Evolutionary conservation across 2,329 filamentous ascomycete species (phyloP), one percentile per base, ranked within the genome.

Genomic region (Colletotrichum orchidophilum): DNA sequence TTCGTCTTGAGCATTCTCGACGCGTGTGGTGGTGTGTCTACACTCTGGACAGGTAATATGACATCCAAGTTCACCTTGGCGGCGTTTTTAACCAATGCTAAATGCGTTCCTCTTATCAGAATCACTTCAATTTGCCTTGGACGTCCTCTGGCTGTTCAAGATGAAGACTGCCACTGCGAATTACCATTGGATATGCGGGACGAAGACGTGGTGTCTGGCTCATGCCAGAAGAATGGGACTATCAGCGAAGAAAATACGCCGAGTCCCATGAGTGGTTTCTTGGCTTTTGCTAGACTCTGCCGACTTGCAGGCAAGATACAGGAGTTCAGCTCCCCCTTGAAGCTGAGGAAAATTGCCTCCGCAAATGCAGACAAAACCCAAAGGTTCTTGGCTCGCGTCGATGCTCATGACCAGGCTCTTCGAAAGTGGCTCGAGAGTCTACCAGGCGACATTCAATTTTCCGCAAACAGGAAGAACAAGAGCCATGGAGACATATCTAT

Each of bases 11-110:
- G 63, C 72, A 78, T 26, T 76, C 75, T 2, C 68, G 76, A 5
- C 73, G 78, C 12, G 66, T 76, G n/a, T 79, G 78, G 78, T 79
- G 78, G 78, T 76, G 75, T 24, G 70, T 78, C 5, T 78, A 77
- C 49, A 74, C 73, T 39, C 73, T 78, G 1, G 78, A 79, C 31
- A 71, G 76, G 77, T 78, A 74, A 2, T 46, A 61, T 52, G 12
- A 9, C 27, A n/a, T 21, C 27, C 58, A 3, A 15, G 6, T 9
- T 27, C 52, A 15, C 26, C 2, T n/a, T 3, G n/a, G 15, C 8
- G 18, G n/a, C 39, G 18, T 42, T 18, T 18, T n/a, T 42, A 18
- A 7, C 39, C n/a, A 3, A 42, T 8, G 9, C 18, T 2, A 6
- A 3, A 9, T 27, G n/a, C 15, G 18, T 27, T 11, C 8, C 50